These are phyloP conservation scores for Ophiostoma piceae DNA, from an alignment of 2,329 filamentous ascomycete genomes.

Conservation along the genomic window DNA sequence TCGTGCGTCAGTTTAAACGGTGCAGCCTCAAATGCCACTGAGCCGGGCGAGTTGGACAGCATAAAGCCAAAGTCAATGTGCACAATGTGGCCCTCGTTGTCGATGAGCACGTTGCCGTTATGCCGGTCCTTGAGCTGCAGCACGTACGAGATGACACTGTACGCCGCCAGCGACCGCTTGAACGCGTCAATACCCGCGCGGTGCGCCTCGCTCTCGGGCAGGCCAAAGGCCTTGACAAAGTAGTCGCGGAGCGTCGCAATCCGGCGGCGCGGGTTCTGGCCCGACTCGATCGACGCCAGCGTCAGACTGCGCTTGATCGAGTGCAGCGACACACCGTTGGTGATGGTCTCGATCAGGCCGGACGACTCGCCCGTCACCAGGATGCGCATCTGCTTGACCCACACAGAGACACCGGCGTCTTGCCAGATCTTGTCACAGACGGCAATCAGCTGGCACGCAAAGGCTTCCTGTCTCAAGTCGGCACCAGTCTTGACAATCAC, in stretches of 20 bases:
- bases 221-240: slow-evolving; percentile 75
- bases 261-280: slow-evolving; percentile 65
- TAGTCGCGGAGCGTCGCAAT: slow-evolving; percentile 79
- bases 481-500: slow-evolving; percentile 85
- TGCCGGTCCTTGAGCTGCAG: slow-evolving; percentile 81
- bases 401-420: slow-evolving; percentile 69
- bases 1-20: slow-evolving; percentile 80
- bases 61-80: slow-evolving; percentile 91
- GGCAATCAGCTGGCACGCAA: slow-evolving; percentile 77
- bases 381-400: slow-evolving; percentile 84
- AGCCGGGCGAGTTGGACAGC: slow-evolving; percentile 79
- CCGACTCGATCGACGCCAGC: slow-evolving; percentile 65
- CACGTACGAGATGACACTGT: slow-evolving; percentile 79
- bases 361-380: slow-evolving; percentile 80
- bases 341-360: slow-evolving; percentile 81
- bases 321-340: slow-evolving; percentile 81
- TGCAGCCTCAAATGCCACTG: slow-evolving; percentile 78
- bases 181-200: slow-evolving; percentile 70
- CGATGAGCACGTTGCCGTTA: slow-evolving; percentile 80
- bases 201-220: slow-evolving; percentile 62
- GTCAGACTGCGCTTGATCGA: slow-evolving; percentile 78
- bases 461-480: slow-evolving; percentile 77
- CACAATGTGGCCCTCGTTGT: slow-evolving; percentile 79
- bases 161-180: slow-evolving; percentile 74
- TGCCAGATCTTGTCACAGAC: slow-evolving; percentile 79